Percentiles rank a stretch among this genome's conserved stretches.
Conservation (phyloP, 306 rosid genomes). For the Sphenostylis stenocarpa region DNA sequence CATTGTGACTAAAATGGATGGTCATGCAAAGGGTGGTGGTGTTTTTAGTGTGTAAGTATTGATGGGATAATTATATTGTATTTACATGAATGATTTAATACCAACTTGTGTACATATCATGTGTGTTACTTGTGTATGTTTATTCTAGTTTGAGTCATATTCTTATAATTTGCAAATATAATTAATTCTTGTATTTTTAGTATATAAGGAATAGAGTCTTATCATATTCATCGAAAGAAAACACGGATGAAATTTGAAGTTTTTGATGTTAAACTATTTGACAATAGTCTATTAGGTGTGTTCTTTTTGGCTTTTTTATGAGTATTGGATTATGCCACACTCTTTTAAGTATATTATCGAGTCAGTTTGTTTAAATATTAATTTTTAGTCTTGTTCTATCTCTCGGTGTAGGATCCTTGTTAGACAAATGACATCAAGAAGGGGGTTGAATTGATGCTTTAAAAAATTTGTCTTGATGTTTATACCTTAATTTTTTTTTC, state of each 20-base stretch:
- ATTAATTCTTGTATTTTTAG: slow-evolving; percentile 39
- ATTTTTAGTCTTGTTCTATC: background rate
- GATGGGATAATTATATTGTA: background rate
- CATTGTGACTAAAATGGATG: slow-evolving; percentile 78
- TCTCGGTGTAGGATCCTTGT: no score
- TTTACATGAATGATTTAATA: slow-evolving; percentile 16
- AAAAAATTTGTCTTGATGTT: no score
- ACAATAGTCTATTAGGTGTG: slow-evolving; percentile 77
- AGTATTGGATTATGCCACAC: background rate
- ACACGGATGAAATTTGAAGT: slow-evolving; percentile 87
- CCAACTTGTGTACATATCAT: slow-evolving; percentile 9
- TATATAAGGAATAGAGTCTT: slow-evolving; percentile 86
- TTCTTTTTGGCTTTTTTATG: background rate
- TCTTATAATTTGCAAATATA: background rate
- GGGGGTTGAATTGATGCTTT: no score
- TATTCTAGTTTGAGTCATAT: slow-evolving; percentile 16
- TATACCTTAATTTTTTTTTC: no score
- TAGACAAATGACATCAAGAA: no score
- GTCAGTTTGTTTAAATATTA: slow-evolving; percentile 8
- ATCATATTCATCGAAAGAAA: slow-evolving; percentile 74
- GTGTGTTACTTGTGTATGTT: background rate
- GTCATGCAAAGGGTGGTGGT: slow-evolving; percentile 89
- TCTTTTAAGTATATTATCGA: slow-evolving; percentile 16
- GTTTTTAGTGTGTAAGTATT: slow-evolving; percentile 82
- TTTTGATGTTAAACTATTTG: slow-evolving; percentile 80